These are phyloP conservation scores for Helminthosporium solani DNA, from an alignment of 2,329 filamentous ascomycete species.

Conservation along the genomic window DNA sequence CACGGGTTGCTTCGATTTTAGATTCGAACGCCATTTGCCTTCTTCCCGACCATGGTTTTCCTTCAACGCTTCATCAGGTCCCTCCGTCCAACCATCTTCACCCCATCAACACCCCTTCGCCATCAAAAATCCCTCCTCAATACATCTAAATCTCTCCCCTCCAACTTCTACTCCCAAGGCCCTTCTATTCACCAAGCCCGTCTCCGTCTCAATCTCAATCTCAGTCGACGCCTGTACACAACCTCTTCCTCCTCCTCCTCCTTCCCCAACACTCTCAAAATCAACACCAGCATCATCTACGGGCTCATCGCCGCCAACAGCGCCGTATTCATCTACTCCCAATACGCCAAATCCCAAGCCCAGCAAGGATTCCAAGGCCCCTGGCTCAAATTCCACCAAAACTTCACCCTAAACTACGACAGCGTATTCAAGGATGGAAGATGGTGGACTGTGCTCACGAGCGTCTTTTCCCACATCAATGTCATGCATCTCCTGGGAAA, in stretches of 20 bases:
- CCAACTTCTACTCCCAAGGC: conserved; percentile 22
- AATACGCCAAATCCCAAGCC: conserved; percentile 33
- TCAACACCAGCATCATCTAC: conserved; percentile 33
- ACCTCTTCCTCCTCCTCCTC: background rate
- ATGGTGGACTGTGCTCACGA: conserved; percentile 44
- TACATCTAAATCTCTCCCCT: conserved; percentile 8
- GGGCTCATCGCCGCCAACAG: conserved; percentile 44
- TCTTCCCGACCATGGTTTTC: conserved; percentile 10
- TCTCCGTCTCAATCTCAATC: conserved; percentile 5
- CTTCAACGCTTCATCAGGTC: conserved; percentile 13
- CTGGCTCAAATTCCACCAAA: conserved; percentile 19
- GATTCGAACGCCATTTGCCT: background rate
- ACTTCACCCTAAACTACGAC: conserved; percentile 36
- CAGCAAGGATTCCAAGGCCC: conserved; percentile 16
- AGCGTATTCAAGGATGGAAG: conserved; percentile 28
- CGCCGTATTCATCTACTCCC: conserved; percentile 42
- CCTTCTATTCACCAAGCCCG: background rate
- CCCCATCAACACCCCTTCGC: conserved; percentile 1
- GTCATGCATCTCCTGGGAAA: conserved; percentile 44
- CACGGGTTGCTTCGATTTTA: no score
- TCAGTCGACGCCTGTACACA: conserved; percentile 12
- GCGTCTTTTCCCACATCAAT: conserved; percentile 42
- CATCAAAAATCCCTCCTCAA: background rate
- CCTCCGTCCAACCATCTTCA: conserved; percentile 9
- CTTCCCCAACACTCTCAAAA: background rate